Evolutionary conservation across 2,329 filamentous ascomycete species (phyloP), one percentile per base, ranked within the genome.

Genomic region (Epichloe glyceriae): DNA sequence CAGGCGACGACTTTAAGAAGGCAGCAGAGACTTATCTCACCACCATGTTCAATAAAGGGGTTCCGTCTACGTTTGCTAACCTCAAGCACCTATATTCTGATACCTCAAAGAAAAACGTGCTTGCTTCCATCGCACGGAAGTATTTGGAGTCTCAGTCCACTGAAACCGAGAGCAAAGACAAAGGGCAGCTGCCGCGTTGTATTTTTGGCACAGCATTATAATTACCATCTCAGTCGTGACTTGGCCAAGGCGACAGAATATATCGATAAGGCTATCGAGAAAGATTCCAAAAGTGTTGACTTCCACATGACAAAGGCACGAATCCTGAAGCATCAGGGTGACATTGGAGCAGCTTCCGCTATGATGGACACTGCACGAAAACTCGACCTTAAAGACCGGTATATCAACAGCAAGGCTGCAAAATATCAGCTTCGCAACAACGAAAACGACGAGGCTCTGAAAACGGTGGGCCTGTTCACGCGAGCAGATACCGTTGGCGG

Each of bases 171-270:
- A 68, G 66, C 50, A 68, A 67, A 56, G 67, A 69, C 51, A 78
- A 76, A 60, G 91, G 91, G 63, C 86, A 60, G 79, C 87, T 14
- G 87, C 90, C 2, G 86, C 87, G 14, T 79, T 90, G 47, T 97
- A 94, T 68, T 98, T 94, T 79, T 98, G 50, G 90, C 90, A 8
- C 93, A 97, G 63, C 94, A 98, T 69, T 95, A 96, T 75, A 93
- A 95, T 71, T 96, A 95, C 67, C 77, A 86, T 65, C 73, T 88
- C 53, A 95, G 88, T 64, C 88, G 90, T 41, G 81, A 97, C 64
- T 76, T 97, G 22, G 60, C 76, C 52, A 93, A 89, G 69, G 91
- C 94, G 3, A 78, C 83, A 66, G 78, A 86, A 54, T 91, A 85
- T 63, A 85, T 94, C 54, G 85, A 96, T 46, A 85, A 85, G 66